phyloP scores from a whole-genome alignment of 2,329 filamentous ascomycete species.

The Rhinocladiella similis region DNA sequence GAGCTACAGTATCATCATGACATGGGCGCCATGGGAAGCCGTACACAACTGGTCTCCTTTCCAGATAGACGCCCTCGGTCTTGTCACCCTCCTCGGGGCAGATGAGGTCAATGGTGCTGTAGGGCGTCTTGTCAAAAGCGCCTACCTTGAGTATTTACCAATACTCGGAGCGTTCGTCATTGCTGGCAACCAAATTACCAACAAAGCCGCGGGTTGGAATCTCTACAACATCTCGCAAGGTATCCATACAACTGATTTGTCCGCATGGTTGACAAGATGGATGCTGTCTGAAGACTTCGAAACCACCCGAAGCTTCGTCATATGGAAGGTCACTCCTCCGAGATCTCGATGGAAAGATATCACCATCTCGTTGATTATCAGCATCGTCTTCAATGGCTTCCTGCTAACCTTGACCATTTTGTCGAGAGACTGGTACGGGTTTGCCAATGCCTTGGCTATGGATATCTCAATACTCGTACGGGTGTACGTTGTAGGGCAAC shows the following conservation, averaged over 20 bases:
- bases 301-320: slow-evolving; percentile 17
- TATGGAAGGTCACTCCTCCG: slow-evolving; percentile 16
- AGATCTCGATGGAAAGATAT: slow-evolving; percentile 7
- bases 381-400: slow-evolving; percentile 16
- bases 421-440: slow-evolving; percentile 23
- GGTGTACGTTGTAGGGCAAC: slow-evolving; percentile 17
- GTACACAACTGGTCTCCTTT: slow-evolving; percentile 23
- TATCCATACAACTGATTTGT: slow-evolving; percentile 26
- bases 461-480: slow-evolving; percentile 21
- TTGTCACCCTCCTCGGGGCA: slow-evolving; percentile 30
- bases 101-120: slow-evolving; percentile 28
- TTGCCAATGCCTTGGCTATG: slow-evolving; percentile 24
- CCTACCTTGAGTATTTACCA: slow-evolving; percentile 27
- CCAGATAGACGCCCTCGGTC: slow-evolving; percentile 29
- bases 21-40: slow-evolving; percentile 20
- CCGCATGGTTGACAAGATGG: slow-evolving; percentile 25
- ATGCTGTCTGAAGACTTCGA: slow-evolving; percentile 22
- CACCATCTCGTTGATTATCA: slow-evolving; percentile 10
- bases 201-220: slow-evolving; percentile 24
- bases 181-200: slow-evolving; percentile 26
- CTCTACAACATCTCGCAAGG: slow-evolving; percentile 30
- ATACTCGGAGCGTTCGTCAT: slow-evolving; percentile 30
- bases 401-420: slow-evolving; percentile 19
- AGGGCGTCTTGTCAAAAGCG: slow-evolving; percentile 25
- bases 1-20: background rate